Evolutionary conservation across 169 alveolate genomes (phyloP), one percentile per base, ranked within the genome.

Genomic region (Eimeria falciformis): DNA sequence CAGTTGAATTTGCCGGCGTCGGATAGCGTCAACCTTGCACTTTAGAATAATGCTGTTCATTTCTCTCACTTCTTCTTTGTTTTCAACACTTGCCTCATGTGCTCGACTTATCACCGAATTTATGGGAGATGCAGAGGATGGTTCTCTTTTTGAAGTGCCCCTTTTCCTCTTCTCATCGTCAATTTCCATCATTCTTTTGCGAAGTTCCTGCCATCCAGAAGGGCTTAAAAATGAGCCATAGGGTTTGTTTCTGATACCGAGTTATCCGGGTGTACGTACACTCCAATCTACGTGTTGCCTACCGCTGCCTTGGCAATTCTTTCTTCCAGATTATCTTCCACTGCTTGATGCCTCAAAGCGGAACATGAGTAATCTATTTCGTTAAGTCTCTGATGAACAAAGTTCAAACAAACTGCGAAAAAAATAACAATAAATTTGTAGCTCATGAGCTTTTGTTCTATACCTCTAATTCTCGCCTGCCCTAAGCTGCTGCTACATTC

Each of bases 41-140:
- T 95, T 95, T 18, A 96, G 95, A 78, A 94, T 85, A 95, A 96
- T 94, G 82, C 94, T 94, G 94, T 96, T 96, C 97, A 96, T 96
- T 79, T 92, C 91, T 91, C 96, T 95, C 21, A 96, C 98, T 73
- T 96, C 96, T 84, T 96, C 98, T 71, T 92, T 95, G 77, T 95
- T 96, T 69, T 95, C 95, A 75, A 95, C 97, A 23, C 53, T 25
- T 0, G 92, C 92, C 79, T n/a, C 79, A 18, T 45, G 62, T 18
- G 85, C 92, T 29, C 56, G 68, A 37, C 45, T 46, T 9, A 78
- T 56, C 5, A 87, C 40, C 6, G 92, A 53, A 25, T 87, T 69
- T n/a, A 58, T 14, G 7, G 27, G 29, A 43, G 71, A 45, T 40
- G 21, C 55, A 5, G 33, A 7, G 7, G 62, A 7, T 11, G 9